Base-by-base conservation (phyloP, 2,329 filamentous ascomycete genomes). In the Cladosporium phlei region DNA sequence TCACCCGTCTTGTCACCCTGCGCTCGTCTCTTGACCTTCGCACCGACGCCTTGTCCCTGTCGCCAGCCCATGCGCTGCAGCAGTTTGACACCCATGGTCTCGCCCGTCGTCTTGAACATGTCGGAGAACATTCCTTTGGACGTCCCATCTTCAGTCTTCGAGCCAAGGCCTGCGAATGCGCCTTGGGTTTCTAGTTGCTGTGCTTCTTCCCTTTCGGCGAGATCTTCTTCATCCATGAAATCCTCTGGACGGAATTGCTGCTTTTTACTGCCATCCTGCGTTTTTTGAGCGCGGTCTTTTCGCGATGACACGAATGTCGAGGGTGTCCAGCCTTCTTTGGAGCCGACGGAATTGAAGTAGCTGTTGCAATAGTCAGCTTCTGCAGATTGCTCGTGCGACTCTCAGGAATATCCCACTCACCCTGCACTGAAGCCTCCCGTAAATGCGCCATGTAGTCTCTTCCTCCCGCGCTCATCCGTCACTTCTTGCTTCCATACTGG, bases 401-500 rank as follows among this genome's bases (percentile, higher is more conserved):
- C 8, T 25, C 6, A 14, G 6, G n/a, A 24, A 37, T 11, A 6
- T 14, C 10, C 7, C 24, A 67, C 82, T 73, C 79, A 91, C 84
- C 93, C 93, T 72, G 93, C 93, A 72, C 89, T 96, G 72, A 86
- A 98, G 22, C 93, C 93, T 57, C 93, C 93, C 1, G 89, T 96
- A 63, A 98, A 98, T 52, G 93, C 93, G 53, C 93, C 93, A 67
- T 98, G 93, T 3, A 98, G 76, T 45, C 93, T 81, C 68, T 94
- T 91, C 57, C 90, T 77, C 12, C 93, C 93, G 55, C 83, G 83
- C 63, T 96, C 93, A 68, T 98, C 93, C 49, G 85, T 86, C 64
- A 95, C 90, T 64, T 96, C 91, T 73, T 98, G 93, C 71, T 97
- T 95, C 89, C 93, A 97, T n/a, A 95, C 70, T 0, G 93, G 93